These are phyloP conservation scores for Zygoascus hellenicus DNA, from an alignment of 1,139 yeast genomes.

Conservation along the genomic window DNA sequence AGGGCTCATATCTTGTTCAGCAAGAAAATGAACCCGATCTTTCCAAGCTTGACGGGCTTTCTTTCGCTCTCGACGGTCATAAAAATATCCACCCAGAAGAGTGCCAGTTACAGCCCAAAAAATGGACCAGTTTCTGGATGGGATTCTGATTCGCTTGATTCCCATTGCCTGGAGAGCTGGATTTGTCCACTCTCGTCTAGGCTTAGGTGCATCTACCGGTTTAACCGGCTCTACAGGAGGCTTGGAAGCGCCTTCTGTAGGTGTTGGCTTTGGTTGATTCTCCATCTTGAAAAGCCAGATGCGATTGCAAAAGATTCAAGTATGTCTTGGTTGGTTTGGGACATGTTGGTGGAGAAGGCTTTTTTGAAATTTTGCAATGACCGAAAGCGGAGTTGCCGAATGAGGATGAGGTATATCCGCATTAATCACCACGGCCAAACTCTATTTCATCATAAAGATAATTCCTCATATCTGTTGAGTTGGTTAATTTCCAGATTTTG, in stretches of 20 bases:
- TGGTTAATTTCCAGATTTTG: too few relatives aligned
- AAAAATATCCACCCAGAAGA: conserved; percentile 65
- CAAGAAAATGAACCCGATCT: conserved; percentile 48
- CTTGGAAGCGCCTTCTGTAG: neutral
- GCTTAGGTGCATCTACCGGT: conserved; percentile 22
- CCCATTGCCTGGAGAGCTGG: conserved; percentile 92
- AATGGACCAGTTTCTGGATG: conserved; percentile 89
- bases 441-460: too few relatives aligned
- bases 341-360: neutral
- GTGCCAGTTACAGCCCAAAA: conserved; percentile 71
- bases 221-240: conserved; percentile 3
- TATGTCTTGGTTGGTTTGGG: neutral
- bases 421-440: too few relatives aligned
- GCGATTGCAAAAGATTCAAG: neutral
- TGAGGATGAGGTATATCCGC: neutral
- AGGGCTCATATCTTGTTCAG: conserved; percentile 42
- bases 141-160: conserved; percentile 65
- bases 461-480: too few relatives aligned
- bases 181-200: conserved; percentile 53
- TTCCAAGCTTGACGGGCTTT: conserved; percentile 63
- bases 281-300: neutral
- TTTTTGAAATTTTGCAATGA: neutral
- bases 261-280: neutral
- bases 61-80: conserved; percentile 72
- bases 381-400: neutral